These are phyloP conservation scores for Boletus bicolor DNA, from an alignment of 768 basidiomycete species.

Conservation along the genomic window DNA sequence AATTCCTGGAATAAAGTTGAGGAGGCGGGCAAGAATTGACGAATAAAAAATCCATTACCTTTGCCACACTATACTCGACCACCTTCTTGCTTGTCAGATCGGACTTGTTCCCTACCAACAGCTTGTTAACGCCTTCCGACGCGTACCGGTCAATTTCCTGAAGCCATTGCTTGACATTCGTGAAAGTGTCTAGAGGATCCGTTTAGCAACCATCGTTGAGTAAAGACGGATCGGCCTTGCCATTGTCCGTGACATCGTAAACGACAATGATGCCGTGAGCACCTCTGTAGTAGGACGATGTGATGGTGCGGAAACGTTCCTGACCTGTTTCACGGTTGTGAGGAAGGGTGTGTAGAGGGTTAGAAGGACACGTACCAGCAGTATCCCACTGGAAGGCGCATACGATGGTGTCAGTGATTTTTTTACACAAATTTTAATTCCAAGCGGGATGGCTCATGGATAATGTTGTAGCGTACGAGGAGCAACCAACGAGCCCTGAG, in stretches of 20 bases:
- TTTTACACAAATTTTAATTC: not conserved
- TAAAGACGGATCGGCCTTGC: constrained; percentile 34
- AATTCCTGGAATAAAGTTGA: constrained; percentile 63
- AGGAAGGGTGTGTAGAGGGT: not conserved
- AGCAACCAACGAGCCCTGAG: not conserved
- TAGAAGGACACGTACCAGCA: constrained; percentile 57
- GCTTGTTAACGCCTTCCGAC: constrained; percentile 97
- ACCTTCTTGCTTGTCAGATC: constrained; percentile 97
- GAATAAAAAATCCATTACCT: constrained; percentile 44
- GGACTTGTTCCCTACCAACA: constrained; percentile 98
- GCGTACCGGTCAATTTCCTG: constrained; percentile 95
- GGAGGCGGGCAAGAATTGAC: not conserved
- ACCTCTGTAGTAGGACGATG: constrained; percentile 98
- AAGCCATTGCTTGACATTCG: constrained; percentile 94
- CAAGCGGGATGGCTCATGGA: not conserved
- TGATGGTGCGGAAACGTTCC: constrained; percentile 98
- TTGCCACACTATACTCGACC: constrained; percentile 84
- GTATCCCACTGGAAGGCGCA: constrained; percentile 77
- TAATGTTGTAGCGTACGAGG: not conserved
- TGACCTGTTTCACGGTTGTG: constrained; percentile 57
- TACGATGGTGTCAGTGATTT: constrained; percentile 17
- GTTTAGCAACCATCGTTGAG: constrained; percentile 5
- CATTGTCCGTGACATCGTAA: constrained; percentile 97
- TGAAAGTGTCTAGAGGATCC: constrained; percentile 72
- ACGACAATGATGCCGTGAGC: constrained; percentile 98